Evolutionary conservation across 1,139 yeast genomes (phyloP).

Genomic region (Kazachstania sp.): DNA sequence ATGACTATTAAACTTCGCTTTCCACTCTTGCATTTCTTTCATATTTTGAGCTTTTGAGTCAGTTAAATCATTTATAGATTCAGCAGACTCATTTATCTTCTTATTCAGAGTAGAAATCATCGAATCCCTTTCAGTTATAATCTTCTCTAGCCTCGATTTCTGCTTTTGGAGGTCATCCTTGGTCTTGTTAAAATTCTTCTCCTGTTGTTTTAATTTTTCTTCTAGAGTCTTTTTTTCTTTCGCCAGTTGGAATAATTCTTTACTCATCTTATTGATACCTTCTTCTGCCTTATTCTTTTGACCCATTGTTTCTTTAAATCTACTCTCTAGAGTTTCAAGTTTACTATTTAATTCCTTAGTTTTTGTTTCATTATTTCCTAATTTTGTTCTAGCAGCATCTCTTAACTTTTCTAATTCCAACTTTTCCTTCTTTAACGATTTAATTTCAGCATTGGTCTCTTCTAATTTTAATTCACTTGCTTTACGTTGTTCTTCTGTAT

Average conservation of each 20-base stretch:
- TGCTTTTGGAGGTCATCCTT: slow-evolving; percentile 29
- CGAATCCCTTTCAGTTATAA: slow-evolving; percentile 16
- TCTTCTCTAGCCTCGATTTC: slow-evolving; percentile 18
- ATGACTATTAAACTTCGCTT: slow-evolving; percentile 22
- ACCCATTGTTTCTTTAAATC: slow-evolving; percentile 13
- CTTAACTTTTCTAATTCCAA: slow-evolving; percentile 6
- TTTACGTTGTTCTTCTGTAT: not conserved
- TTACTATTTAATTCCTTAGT: slow-evolving; percentile 9
- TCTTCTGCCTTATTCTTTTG: slow-evolving; percentile 68
- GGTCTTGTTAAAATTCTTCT: slow-evolving; percentile 33
- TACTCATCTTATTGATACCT: slow-evolving; percentile 84
- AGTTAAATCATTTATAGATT: slow-evolving; percentile 8
- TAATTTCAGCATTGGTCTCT: not conserved
- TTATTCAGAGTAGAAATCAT: slow-evolving; percentile 11
- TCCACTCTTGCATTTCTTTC: slow-evolving; percentile 26
- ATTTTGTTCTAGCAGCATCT: slow-evolving; percentile 4
- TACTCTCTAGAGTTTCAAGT: slow-evolving; percentile 11
- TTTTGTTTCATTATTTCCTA: slow-evolving; percentile 7
- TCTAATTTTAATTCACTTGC: slow-evolving; percentile 1
- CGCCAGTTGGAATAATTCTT: slow-evolving; percentile 63
- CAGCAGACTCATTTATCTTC: slow-evolving; percentile 9
- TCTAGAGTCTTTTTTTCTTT: slow-evolving; percentile 51
- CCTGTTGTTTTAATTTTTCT: slow-evolving; percentile 36
- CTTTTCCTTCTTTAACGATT: slow-evolving; percentile 9
- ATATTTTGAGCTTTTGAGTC: slow-evolving; percentile 9